These are phyloP conservation scores for Plectosphaerella cucumerina DNA, from an alignment of 2,329 filamentous ascomycete species.

Conservation along the genomic window DNA sequence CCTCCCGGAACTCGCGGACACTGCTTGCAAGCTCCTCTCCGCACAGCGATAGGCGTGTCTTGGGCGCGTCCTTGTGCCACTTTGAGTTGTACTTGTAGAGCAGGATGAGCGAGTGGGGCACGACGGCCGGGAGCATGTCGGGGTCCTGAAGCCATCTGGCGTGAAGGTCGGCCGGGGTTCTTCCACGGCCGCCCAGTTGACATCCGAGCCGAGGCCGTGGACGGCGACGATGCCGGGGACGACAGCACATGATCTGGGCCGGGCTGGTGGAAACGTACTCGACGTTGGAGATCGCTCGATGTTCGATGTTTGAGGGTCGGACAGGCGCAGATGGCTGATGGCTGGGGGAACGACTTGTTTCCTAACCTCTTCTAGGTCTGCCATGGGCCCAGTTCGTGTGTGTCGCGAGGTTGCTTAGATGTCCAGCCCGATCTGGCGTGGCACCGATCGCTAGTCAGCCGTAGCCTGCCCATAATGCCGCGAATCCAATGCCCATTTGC, in stretches of 20 bases:
- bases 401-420: no score
- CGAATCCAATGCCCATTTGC: no score
- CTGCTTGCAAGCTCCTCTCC: slow-evolving; percentile 13
- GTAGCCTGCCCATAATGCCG: no score
- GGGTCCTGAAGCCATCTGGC: not conserved
- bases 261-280: not conserved
- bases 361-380: no score
- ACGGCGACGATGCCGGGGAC: not conserved
- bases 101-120: not conserved
- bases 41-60: slow-evolving; percentile 13
- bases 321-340: no score
- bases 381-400: no score
- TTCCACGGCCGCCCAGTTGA: not conserved
- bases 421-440: no score
- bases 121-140: not conserved
- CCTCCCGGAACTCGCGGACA: slow-evolving; percentile 6
- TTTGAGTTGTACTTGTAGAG: slow-evolving; percentile 15
- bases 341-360: no score
- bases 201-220: not conserved
- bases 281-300: no score
- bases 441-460: no score
- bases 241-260: not conserved
- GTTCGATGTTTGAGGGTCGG: no score
- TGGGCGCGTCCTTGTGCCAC: slow-evolving; percentile 14
- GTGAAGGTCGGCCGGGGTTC: not conserved